Percentiles rank a stretch among this genome's conserved stretches.
Conservation (phyloP, 1,139 yeast species). For the Scheffersomyces stambukii region DNA sequence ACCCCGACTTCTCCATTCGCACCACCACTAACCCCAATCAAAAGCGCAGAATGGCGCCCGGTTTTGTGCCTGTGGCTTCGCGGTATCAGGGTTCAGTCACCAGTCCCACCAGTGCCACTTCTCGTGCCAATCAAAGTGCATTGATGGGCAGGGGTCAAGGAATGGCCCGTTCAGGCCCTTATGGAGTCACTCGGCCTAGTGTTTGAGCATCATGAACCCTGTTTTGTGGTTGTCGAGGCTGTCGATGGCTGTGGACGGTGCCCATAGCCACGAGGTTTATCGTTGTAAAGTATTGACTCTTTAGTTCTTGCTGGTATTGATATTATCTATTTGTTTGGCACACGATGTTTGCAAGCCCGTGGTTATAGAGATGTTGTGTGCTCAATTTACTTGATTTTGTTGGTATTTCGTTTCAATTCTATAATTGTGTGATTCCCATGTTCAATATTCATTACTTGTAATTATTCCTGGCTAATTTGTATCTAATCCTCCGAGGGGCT, state of each 20-base stretch:
- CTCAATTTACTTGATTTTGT: no score
- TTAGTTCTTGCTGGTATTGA: no score
- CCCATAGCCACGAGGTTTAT: no score
- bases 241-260: no score
- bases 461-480: conserved; percentile 5
- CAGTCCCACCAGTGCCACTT: conserved; percentile 10
- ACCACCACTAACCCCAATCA: conserved; percentile 25
- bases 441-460: not conserved
- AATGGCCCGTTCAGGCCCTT: conserved; percentile 17
- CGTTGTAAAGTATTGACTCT: no score
- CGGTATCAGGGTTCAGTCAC: conserved; percentile 13
- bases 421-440: not conserved
- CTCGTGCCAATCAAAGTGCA: conserved; percentile 11
- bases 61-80: conserved; percentile 16
- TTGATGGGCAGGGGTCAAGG: conserved; percentile 12
- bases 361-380: no score
- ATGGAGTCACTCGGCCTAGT: conserved; percentile 50
- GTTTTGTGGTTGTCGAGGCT: no score
- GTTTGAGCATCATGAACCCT: conserved; percentile 63
- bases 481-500: no score
- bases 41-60: conserved; percentile 18
- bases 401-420: no score
- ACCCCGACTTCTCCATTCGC: conserved; percentile 57
- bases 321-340: no score
- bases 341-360: no score